Evolutionary conservation across 2,329 filamentous ascomycete genomes (phyloP), one percentile per base, ranked within the genome.

Genomic region (Coniochaeta sp.): DNA sequence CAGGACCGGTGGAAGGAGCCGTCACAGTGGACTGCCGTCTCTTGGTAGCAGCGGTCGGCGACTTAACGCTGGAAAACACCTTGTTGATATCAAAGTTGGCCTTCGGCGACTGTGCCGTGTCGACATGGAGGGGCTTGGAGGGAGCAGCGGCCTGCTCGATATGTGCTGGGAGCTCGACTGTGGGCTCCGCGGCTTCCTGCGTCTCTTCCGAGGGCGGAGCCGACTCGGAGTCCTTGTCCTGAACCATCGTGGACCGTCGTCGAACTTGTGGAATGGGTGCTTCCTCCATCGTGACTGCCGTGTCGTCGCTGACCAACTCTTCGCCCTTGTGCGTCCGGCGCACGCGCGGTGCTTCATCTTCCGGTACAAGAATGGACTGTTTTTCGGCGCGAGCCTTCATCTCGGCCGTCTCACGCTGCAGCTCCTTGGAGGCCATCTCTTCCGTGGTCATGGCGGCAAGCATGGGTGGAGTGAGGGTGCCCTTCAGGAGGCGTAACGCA

Each of bases 241-340:
- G 62, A 22, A 48, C 45, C 16, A 58, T 61, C 31, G 64, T 65
- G 42, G 67, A 64, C 52, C 70, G 65, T 49, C 69, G 60, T 53
- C 67, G 56, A 13, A 65, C 61, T 1, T 69, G 69, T 2, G 67
- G 66, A 6, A 64, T 67, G 3, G 69, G 66, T 5, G 64, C 67
- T 42, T 73, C 73, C 33, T 70, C 68, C 22, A 57, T 63, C 1
- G 63, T 57, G 16, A 64, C 58, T 20, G 55, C 60, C n/a, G 70
- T 76, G 30, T 95, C 89, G 45, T 87, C 83, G 55, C 92, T 91
- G 14, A 97, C 79, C 14, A 96, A 69, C 65, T 97, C 94, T 53
- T 96, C 91, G 12, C 94, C 94, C 68, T 97, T 97, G 72, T 97
- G 92, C 2, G 92, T 96, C 59, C 89, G 84, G 61, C 91, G 82